Base-by-base conservation (phyloP, 2,329 filamentous ascomycete genomes). In the Xylariomycetidae sp. region DNA sequence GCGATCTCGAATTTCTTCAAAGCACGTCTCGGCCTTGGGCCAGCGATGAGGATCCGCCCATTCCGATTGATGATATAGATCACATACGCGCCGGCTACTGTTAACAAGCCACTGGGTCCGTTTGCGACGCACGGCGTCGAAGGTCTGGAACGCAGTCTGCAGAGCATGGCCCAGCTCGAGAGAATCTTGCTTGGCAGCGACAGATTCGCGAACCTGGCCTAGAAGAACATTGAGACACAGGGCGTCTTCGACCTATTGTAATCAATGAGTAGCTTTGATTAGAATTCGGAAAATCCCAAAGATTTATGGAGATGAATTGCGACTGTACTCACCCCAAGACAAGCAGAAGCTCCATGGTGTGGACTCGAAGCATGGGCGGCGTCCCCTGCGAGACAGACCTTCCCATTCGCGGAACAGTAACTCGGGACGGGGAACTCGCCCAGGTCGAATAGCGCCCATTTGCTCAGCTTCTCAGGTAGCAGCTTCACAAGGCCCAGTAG, bases 211-310 rank as follows among this genome's bases (percentile, higher is more conserved):
- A n/a, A 42, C 42, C 27, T 43, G 36, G 40, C 68, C 65, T 2
- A 69, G 64, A 18, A 71, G 56, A 0, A 67, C 71, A 58, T 67
- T 68, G 14, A 72, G 52, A 16, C 39, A 41, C 12, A 50, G 4
- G 61, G 58, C 8, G 49, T 58, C 13, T 63, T 69, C 67, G n/a
- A n/a, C n/a, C n/a, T n/a, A n/a, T n/a, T n/a, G n/a, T n/a, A n/a
- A n/a, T n/a, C n/a, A n/a, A n/a, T n/a, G n/a, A n/a, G n/a, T n/a
- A n/a, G n/a, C n/a, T n/a, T n/a, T n/a, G n/a, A n/a, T n/a, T n/a
- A n/a, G n/a, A n/a, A n/a, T n/a, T n/a, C n/a, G n/a, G n/a, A n/a
- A n/a, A n/a, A n/a, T n/a, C n/a, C n/a, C n/a, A n/a, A n/a, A n/a
- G n/a, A n/a, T n/a, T n/a, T n/a, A n/a, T n/a, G n/a, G n/a, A n/a